phyloP scores from a whole-genome alignment of 2,329 filamentous ascomycete species.

The Cordyceps farinosa region DNA sequence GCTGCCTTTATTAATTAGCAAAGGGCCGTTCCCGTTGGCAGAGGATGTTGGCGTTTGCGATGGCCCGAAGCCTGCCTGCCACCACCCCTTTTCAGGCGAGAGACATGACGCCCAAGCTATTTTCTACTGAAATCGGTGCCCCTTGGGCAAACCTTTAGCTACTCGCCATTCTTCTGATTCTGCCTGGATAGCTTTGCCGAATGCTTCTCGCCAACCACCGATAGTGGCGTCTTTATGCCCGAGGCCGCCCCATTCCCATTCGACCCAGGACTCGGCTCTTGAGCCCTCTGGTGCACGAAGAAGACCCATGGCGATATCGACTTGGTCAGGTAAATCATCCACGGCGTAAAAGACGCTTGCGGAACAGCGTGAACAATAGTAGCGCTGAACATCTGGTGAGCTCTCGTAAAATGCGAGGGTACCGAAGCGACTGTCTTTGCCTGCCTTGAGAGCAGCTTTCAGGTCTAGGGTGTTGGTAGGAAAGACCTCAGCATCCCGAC shows the following conservation, averaged over 20 bases:
- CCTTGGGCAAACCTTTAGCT: slow-evolving; percentile 20
- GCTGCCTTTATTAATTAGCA: too few species aligned
- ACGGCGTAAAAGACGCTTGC: slow-evolving; percentile 44
- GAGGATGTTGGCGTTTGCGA: not conserved
- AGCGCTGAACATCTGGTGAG: slow-evolving; percentile 43
- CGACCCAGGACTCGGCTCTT: slow-evolving; percentile 41
- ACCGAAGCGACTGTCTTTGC: slow-evolving; percentile 36
- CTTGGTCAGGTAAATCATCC: slow-evolving; percentile 35
- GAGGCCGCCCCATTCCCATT: slow-evolving; percentile 38
- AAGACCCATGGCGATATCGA: slow-evolving; percentile 44
- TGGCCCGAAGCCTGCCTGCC: not conserved
- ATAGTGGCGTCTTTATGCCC: slow-evolving; percentile 32
- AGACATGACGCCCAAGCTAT: not conserved
- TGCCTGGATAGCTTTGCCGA: slow-evolving; percentile 30
- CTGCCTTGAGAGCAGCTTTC: slow-evolving; percentile 30
- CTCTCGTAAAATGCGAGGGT: slow-evolving; percentile 43
- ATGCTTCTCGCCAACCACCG: slow-evolving; percentile 39
- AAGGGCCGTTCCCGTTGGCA: not conserved
- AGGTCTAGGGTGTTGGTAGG: slow-evolving; percentile 26
- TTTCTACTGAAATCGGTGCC: not conserved
- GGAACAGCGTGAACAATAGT: slow-evolving; percentile 47
- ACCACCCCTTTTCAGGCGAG: not conserved
- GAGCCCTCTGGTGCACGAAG: slow-evolving; percentile 43
- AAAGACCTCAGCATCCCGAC: slow-evolving; percentile 2
- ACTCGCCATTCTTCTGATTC: slow-evolving; percentile 35